A percentile compares a stretch with the other conserved stretches of the same genome.
phyloP scores from a whole-genome alignment of 139 green algal genomes.

The Auxenochlorella pyrenoidosa region DNA sequence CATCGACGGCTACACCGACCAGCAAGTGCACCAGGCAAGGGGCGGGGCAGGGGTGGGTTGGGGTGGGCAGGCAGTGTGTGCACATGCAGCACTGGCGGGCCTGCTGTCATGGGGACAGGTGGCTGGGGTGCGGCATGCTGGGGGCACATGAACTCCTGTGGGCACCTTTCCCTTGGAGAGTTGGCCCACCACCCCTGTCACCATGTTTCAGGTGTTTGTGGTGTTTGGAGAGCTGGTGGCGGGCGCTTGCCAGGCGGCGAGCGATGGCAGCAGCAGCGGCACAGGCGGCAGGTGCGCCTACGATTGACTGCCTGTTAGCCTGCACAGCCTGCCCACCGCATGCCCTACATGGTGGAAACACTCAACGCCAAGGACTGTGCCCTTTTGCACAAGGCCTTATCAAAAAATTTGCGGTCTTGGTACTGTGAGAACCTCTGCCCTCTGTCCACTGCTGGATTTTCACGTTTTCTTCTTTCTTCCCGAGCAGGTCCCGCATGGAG shows the following conservation, averaged over 20 bases:
- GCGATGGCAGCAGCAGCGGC: not conserved
- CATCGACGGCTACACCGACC: constrained; percentile 38
- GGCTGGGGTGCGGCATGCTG: no score
- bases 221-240: constrained; percentile 49
- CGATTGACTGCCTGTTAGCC: no score
- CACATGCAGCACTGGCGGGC: not conserved
- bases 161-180: no score
- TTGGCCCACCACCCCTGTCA: no score
- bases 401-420: not conserved
- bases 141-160: no score
- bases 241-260: constrained; percentile 13
- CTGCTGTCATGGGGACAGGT: not conserved
- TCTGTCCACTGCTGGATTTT: not conserved
- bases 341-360: no score
- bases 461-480: no score
- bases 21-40: constrained; percentile 43
- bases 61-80: not conserved
- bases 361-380: not conserved
- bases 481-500: constrained; percentile 42
- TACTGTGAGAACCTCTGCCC: not conserved
- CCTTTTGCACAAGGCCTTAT: not conserved
- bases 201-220: constrained; percentile 41
- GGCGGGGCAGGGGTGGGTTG: not conserved
- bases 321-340: no score
- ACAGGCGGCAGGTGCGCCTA: not conserved